Evolutionary conservation across 306 rosid genomes (phyloP), one percentile per base, ranked within the genome.

Genomic region (Glycine tomentella): DNA sequence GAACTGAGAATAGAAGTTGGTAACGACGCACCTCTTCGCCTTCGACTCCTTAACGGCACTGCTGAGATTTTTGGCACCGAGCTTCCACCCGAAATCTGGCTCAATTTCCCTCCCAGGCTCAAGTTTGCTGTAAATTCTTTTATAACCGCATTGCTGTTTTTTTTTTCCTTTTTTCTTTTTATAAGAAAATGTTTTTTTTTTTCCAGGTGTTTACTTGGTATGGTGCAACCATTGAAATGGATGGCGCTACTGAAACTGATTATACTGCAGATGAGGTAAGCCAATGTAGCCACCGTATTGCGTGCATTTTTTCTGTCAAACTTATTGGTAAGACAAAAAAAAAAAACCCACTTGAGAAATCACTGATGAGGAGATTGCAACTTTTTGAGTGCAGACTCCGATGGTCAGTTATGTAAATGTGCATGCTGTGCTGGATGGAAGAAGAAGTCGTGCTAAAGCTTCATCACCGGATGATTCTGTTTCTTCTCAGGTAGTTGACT

Each of bases 41-140:
- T 95, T 33, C 94, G 99, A 5, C 86, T 95, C 44, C 90, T 95
- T 13, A 88, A 81, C 17, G 99, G 98, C 57, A 93, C 89, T 7
- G 99, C 99, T 2, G 99, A 95, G 87, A 90, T 95, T 50, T 95
- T 89, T 33, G 99, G 99, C 81, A 83, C 99, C 2, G 97, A 95
- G 86, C 95, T 95, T 46, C 95, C 99, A 6, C 97, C 99, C 4
- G 89, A 90, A 89, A 93, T 93, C 85, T 95, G 97, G 99, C 89
- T 90, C 87, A 84, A 86, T 59, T 89, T 95, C 51, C 96, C 96
- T 78, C 96, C 98, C 59, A 82, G 92, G 45, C 94, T 88, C 84
- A 95, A 95, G 81, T 90, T 95, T 67, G 99, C 97, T 15, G 98
- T 95, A 77, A 79, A 78, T 45, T 65, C 11, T 69, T 46, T n/a